Evolutionary conservation across 176 grass and related monocot species (phyloP).

Genomic region (Ananas comosus): DNA sequence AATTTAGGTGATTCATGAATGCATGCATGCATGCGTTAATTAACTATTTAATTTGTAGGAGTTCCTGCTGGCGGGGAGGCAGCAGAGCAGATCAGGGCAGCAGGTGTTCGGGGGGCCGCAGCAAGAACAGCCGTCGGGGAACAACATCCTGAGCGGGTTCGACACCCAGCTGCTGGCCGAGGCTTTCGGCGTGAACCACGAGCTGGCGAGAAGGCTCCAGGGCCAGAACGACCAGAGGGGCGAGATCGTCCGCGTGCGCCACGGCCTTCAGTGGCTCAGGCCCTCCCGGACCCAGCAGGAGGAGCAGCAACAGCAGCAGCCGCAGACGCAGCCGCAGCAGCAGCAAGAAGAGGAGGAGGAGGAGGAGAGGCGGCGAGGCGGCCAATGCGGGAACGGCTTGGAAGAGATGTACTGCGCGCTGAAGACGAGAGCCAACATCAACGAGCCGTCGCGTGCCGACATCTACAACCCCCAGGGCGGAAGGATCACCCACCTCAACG

Average conservation of each 20-base stretch:
- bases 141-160: constrained; percentile 34
- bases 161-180: constrained; percentile 26
- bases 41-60: constrained; percentile 9
- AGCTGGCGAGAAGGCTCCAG: constrained; percentile 26
- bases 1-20: too few species aligned
- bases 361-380: neutral
- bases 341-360: neutral
- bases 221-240: constrained; percentile 24
- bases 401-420: constrained; percentile 29
- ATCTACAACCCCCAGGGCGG: constrained; percentile 26
- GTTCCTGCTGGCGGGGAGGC: constrained; percentile 32
- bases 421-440: constrained; percentile 26
- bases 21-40: neutral
- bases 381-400: constrained; percentile 10
- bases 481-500: constrained; percentile 31
- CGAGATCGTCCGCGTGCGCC: constrained; percentile 23
- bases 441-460: constrained; percentile 19
- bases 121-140: constrained; percentile 4
- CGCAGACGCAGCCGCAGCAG: neutral
- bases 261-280: constrained; percentile 18
- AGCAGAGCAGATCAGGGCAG: neutral
- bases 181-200: constrained; percentile 20
- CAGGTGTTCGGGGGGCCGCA: neutral
- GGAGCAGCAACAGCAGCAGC: neutral
- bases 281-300: constrained; percentile 17